A percentile compares a stretch with the other conserved stretches of the same genome.
Conservation (phyloP, 2,329 filamentous ascomycete species). For the Fonsecaea erecta region DNA sequence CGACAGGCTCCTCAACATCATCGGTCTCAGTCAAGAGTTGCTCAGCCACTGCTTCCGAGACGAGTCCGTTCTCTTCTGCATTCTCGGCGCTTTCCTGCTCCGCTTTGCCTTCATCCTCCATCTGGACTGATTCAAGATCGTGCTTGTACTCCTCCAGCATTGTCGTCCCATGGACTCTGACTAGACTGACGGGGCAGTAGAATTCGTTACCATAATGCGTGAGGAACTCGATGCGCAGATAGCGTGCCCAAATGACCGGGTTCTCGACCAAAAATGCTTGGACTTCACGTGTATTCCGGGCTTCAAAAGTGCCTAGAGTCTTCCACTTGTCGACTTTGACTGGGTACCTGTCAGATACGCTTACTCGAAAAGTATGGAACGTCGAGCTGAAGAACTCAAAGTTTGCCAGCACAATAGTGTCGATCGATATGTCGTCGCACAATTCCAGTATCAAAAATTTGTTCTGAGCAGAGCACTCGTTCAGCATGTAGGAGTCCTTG, state of each 20-base stretch:
- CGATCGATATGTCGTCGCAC: constrained; percentile 83
- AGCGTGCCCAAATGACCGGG: constrained; percentile 93
- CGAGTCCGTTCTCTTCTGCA: constrained; percentile 26
- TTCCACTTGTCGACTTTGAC: constrained; percentile 93
- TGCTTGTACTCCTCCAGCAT: constrained; percentile 95
- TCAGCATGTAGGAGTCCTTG: constrained; percentile 97
- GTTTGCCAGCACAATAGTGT: constrained; percentile 96
- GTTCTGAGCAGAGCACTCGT: constrained; percentile 82
- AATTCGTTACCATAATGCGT: constrained; percentile 96
- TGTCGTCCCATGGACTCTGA: constrained; percentile 89
- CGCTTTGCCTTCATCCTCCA: constrained; percentile 53
- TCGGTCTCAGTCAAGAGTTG: constrained; percentile 24
- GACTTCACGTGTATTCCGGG: constrained; percentile 88
- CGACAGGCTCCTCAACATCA: constrained; percentile 37
- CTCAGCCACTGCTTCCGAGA: constrained; percentile 33
- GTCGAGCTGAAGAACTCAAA: constrained; percentile 99
- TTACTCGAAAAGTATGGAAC: constrained; percentile 86
- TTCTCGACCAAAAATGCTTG: constrained; percentile 95
- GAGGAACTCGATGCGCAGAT: constrained; percentile 87
- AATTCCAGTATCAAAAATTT: constrained; percentile 96
- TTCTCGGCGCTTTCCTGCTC: constrained; percentile 35
- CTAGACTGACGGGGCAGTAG: constrained; percentile 88
- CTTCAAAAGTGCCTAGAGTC: constrained; percentile 84
- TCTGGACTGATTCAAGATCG: constrained; percentile 70
- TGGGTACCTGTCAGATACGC: constrained; percentile 92